Conservation (phyloP, 2,329 filamentous ascomycete genomes). For the Dactylonectria macrodidyma region DNA sequence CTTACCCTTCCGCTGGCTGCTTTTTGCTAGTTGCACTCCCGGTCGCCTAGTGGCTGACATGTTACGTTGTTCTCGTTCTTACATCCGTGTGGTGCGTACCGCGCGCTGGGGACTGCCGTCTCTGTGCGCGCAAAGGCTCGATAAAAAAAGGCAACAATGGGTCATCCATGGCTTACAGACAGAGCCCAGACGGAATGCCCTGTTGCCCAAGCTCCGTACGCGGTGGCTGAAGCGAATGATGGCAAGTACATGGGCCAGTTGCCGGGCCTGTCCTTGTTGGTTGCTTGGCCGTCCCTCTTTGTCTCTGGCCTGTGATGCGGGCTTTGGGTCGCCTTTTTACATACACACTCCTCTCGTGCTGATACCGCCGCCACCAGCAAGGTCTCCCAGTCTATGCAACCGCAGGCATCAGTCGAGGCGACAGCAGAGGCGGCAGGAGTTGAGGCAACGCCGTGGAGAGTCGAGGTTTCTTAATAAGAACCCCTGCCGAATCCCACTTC, state of each 20-base stretch:
- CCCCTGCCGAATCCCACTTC: conserved; percentile 1
- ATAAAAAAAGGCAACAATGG: conserved; percentile 4
- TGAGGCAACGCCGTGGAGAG: conserved; percentile 5
- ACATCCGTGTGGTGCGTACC: conserved; percentile 15
- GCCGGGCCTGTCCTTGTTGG: conserved; percentile 3
- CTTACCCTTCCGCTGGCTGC: neutral
- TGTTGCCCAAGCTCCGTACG: conserved; percentile 12
- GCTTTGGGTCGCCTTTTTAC: conserved; percentile 10
- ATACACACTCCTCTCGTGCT: conserved; percentile 20
- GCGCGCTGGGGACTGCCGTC: conserved; percentile 11
- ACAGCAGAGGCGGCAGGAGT: neutral
- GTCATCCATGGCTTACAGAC: neutral
- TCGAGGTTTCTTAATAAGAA: conserved; percentile 9
- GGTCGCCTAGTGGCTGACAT: conserved; percentile 3
- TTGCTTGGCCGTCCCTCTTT: conserved; percentile 3
- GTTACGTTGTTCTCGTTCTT: conserved; percentile 23
- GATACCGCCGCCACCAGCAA: conserved; percentile 9
- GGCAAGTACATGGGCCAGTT: conserved; percentile 13
- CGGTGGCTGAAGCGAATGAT: conserved; percentile 20
- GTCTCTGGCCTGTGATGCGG: conserved; percentile 7
- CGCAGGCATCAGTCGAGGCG: neutral
- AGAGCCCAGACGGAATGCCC: conserved; percentile 6
- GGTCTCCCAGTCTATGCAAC: conserved; percentile 13
- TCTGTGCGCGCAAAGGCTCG: conserved; percentile 16
- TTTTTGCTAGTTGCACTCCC: neutral